Conservation (phyloP, 768 basidiomycete species). For the Leccinum aurantiacum region DNA sequence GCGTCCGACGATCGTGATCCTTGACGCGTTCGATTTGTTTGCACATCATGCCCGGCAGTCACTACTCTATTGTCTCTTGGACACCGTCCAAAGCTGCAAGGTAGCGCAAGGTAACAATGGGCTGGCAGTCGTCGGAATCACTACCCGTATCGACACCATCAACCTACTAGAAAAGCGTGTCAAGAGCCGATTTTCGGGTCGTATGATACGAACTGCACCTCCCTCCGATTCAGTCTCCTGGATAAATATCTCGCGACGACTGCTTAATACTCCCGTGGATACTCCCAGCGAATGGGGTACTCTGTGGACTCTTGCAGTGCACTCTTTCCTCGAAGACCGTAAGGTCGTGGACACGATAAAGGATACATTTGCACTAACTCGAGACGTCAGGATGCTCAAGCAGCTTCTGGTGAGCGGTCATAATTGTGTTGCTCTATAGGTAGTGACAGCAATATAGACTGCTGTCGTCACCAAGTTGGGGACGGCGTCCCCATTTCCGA, state of each 20-base stretch:
- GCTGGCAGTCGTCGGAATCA: constrained; percentile 82
- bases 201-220: constrained; percentile 77
- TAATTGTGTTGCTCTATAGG: not conserved
- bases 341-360: constrained; percentile 45
- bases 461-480: constrained; percentile 46
- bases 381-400: constrained; percentile 57
- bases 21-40: constrained; percentile 95
- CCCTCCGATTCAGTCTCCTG: constrained; percentile 51
- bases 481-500: constrained; percentile 54
- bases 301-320: constrained; percentile 58
- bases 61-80: constrained; percentile 91
- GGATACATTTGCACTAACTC: constrained; percentile 61
- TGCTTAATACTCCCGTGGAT: constrained; percentile 39
- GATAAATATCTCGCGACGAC: constrained; percentile 45
- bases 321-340: constrained; percentile 53
- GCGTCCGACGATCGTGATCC: constrained; percentile 76
- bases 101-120: constrained; percentile 60
- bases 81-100: constrained; percentile 87
- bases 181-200: constrained; percentile 94
- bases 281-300: constrained; percentile 51
- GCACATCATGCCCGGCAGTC: constrained; percentile 90
- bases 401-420: constrained; percentile 58
- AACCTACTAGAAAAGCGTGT: constrained; percentile 93
- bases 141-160: constrained; percentile 84
- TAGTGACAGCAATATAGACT: constrained; percentile 37